These are phyloP conservation scores for Picea abies DNA, from an alignment of 83 land plant species.

Conservation along the genomic window DNA sequence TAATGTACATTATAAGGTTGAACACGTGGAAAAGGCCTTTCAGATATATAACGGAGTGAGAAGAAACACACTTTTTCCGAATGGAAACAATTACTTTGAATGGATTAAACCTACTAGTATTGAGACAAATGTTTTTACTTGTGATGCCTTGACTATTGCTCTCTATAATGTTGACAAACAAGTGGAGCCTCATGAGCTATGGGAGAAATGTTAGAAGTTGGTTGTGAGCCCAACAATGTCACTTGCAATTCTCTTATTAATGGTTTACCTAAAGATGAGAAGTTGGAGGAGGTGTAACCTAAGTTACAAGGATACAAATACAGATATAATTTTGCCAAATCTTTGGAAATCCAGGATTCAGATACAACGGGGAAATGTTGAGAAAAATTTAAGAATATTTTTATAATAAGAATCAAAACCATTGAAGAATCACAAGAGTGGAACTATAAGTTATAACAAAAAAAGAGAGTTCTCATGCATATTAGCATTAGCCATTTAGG, in stretches of 20 bases:
- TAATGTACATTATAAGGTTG: constrained; percentile 70
- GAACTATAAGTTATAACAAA: no score
- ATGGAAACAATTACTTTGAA: constrained; percentile 50
- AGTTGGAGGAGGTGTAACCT: no score
- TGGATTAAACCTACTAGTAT: neutral
- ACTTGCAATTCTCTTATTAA: constrained; percentile 76
- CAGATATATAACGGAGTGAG: constrained; percentile 54
- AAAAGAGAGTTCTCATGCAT: no score
- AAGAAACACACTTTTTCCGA: constrained; percentile 22
- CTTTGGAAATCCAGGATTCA: no score
- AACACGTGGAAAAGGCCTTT: constrained; percentile 56
- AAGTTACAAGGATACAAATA: no score
- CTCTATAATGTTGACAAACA: constrained; percentile 70
- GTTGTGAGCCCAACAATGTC: constrained; percentile 62
- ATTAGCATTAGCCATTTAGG: no score
- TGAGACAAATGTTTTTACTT: constrained; percentile 65
- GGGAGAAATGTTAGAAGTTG: constrained; percentile 52
- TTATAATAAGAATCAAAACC: no score
- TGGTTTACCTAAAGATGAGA: constrained; percentile 50
- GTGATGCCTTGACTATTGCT: constrained; percentile 78
- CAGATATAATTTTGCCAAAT: no score
- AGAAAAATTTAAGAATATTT: no score
- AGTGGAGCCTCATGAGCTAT: constrained; percentile 56
- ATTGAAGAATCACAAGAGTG: no score
- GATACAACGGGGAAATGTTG: no score